Evolutionary conservation across 805 yeast genomes (phyloP).

Genomic region (Cyberlindnera sargentensis): DNA sequence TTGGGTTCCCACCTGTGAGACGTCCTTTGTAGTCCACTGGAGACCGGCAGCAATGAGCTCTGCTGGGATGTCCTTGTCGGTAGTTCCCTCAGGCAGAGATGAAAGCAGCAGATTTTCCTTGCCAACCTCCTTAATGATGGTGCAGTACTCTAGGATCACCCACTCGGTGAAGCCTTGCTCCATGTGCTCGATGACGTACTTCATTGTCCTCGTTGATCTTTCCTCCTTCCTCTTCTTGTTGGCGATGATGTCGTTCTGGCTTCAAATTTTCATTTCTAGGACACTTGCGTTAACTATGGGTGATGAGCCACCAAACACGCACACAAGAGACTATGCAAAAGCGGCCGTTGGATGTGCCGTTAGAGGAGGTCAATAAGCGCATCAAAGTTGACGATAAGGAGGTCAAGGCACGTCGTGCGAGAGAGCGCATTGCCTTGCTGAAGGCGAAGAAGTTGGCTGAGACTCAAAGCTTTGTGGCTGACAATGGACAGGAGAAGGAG

Average conservation of each 20-base stretch:
- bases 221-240: neutral
- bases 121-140: conserved; percentile 81
- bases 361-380: neutral
- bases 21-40: conserved; percentile 77
- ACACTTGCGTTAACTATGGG: too few relatives aligned
- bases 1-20: conserved; percentile 34
- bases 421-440: conserved; percentile 8
- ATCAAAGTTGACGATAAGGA: conserved; percentile 1
- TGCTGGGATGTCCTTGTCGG: conserved; percentile 56
- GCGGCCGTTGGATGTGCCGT: neutral
- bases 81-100: conserved; percentile 62
- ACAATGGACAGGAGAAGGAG: neutral
- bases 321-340: neutral
- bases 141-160: conserved; percentile 84
- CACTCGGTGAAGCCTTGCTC: conserved; percentile 95
- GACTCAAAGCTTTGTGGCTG: too few relatives aligned
- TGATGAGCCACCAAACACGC: too few relatives aligned
- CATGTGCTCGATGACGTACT: conserved; percentile 95
- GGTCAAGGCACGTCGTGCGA: conserved; percentile 6
- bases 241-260: too few relatives aligned
- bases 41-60: conserved; percentile 53
- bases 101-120: conserved; percentile 65
- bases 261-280: too few relatives aligned
- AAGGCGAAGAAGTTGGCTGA: conserved; percentile 4
- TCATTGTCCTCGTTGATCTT: conserved; percentile 38